A percentile compares a stretch with the other conserved stretches of the same genome.
Conservation (phyloP, 2,329 filamentous ascomycete genomes). For the Cryoendolithus antarcticus region DNA sequence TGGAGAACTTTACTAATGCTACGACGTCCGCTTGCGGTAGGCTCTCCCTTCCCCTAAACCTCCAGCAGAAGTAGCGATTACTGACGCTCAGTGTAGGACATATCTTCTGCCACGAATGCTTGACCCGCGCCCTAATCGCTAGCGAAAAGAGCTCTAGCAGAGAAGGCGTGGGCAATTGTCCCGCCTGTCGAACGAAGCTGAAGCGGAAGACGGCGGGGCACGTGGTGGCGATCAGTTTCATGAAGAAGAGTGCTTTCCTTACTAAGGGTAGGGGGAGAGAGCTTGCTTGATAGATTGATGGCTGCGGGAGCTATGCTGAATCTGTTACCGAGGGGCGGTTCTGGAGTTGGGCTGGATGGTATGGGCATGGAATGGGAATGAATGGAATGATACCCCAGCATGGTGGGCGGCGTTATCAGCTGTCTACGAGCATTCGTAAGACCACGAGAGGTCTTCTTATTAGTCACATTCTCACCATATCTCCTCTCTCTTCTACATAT, state of each 20-base stretch:
- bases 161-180: conserved; percentile 31
- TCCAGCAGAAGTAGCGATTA: neutral
- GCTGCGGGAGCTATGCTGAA: no score
- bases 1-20: conserved; percentile 48
- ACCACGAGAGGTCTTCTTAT: no score
- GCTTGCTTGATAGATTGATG: no score
- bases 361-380: no score
- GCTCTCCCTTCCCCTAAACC: conserved; percentile 6
- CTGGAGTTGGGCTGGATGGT: no score
- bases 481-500: no score
- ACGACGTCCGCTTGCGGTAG: conserved; percentile 50
- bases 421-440: no score
- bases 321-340: no score
- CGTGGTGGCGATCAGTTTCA: conserved; percentile 27
- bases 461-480: no score
- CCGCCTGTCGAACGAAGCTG: conserved; percentile 34
- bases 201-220: conserved; percentile 27
- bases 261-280: conserved; percentile 1
- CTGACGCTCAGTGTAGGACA: conserved; percentile 34
- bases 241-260: conserved; percentile 25
- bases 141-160: conserved; percentile 38
- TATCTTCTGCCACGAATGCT: conserved; percentile 52
- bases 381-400: no score
- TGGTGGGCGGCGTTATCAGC: no score
- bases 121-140: conserved; percentile 47